Conservation (phyloP, 352 stramenopile genomes). For the Phytophthora tubulina region DNA sequence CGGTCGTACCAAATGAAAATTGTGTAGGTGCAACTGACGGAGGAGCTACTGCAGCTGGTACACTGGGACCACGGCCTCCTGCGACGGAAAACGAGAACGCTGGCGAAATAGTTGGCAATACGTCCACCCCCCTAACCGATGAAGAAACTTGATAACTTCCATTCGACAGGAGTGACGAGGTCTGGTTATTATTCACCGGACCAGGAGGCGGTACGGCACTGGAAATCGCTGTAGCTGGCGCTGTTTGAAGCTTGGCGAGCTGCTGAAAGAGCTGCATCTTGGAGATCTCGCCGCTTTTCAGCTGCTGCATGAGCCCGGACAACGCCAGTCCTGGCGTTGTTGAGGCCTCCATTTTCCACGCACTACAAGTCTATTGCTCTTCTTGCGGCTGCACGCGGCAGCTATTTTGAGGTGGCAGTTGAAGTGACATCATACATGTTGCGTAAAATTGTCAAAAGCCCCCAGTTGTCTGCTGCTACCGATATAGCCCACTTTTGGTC, state of each 20-base stretch:
- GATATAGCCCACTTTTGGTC: too few relatives aligned
- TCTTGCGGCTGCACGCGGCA: background rate
- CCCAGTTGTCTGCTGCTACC: too few relatives aligned
- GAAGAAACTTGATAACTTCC: slow-evolving; percentile 13
- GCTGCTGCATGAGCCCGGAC: slow-evolving; percentile 82
- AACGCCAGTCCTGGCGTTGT: slow-evolving; percentile 51
- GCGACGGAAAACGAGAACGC: slow-evolving; percentile 27
- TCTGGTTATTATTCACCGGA: slow-evolving; percentile 6
- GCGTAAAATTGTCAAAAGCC: background rate
- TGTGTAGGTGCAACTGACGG: slow-evolving; percentile 14
- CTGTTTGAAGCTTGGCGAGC: slow-evolving; percentile 73
- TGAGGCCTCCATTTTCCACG: slow-evolving; percentile 49
- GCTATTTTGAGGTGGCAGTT: slow-evolving; percentile 3
- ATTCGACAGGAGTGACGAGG: slow-evolving; percentile 5
- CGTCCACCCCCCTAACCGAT: background rate
- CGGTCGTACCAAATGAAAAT: slow-evolving; percentile 34
- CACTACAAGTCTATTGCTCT: background rate
- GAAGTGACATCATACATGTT: background rate
- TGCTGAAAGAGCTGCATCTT: slow-evolving; percentile 90
- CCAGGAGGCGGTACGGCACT: slow-evolving; percentile 8
- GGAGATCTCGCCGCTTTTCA: slow-evolving; percentile 87
- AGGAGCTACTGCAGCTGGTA: background rate
- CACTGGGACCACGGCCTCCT: slow-evolving; percentile 5
- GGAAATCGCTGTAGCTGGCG: background rate
- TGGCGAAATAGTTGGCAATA: slow-evolving; percentile 6